Conservation (phyloP, 148 eudicot genomes). For the Dianthus caryophyllus region DNA sequence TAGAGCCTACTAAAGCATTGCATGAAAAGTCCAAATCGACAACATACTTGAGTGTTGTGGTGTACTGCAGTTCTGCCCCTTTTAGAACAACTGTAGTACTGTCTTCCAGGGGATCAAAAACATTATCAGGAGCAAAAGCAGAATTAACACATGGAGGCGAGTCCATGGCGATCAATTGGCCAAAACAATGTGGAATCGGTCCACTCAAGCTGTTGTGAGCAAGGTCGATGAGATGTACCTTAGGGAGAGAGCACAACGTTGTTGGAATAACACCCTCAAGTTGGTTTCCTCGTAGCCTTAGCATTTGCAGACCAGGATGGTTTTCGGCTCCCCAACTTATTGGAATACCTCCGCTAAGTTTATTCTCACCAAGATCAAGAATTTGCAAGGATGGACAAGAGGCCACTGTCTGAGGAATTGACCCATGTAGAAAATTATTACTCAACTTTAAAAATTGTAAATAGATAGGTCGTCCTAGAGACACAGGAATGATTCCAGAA, state of each 20-base stretch:
- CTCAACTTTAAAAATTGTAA: conserved; percentile 23
- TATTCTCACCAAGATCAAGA: conserved; percentile 40
- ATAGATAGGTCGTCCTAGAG: background rate
- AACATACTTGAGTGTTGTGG: conserved; percentile 9
- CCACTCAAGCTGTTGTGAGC: too few relatives aligned
- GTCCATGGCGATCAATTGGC: conserved; percentile 19
- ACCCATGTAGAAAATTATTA: conserved; percentile 32
- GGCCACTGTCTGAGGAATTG: background rate
- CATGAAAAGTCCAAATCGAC: conserved; percentile 39
- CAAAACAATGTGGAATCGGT: conserved; percentile 16
- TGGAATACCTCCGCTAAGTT: conserved; percentile 26
- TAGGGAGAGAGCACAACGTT: too few relatives aligned
- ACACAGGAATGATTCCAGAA: conserved; percentile 25
- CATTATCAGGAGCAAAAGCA: background rate
- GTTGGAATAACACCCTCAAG: too few relatives aligned
- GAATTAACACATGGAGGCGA: too few relatives aligned
- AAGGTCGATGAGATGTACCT: too few relatives aligned
- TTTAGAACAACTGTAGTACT: conserved; percentile 11
- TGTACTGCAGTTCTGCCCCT: conserved; percentile 20
- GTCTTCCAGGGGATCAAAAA: background rate
- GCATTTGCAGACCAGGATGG: background rate
- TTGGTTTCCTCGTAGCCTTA: too few relatives aligned
- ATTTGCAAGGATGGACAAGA: conserved; percentile 10
- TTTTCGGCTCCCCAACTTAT: conserved; percentile 3
- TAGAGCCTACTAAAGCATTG: conserved; percentile 34